Evolutionary conservation across 2,329 filamentous ascomycete genomes (phyloP), one percentile per base, ranked within the genome.

Genomic region (Penicillium concentricum): DNA sequence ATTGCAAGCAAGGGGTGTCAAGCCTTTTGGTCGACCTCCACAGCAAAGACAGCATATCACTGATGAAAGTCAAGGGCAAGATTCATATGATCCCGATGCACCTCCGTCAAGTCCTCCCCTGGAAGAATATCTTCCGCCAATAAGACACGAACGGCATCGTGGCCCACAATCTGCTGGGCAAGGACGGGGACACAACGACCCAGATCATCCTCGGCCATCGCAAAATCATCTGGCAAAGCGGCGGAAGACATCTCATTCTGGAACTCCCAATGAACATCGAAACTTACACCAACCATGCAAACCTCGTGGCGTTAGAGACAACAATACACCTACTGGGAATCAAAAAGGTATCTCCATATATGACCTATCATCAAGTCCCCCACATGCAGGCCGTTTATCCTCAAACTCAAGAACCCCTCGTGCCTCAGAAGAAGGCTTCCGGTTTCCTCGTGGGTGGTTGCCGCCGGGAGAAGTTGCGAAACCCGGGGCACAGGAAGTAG

Each of bases 1-100:
- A 41, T 69, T 79, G 64, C 75, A 70, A 51, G 71, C 69, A 37
- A 63, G 77, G 48, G 79, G 79, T 2, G 44, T 80, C 9, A 74
- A 72, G 50, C 78, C 79, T 13, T 65, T 81, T 15, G 74, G 72
- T 18, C 66, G 74, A 34, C 50, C 64, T 48, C 48, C 66, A 35
- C 56, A 58, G 18, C 52, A 66, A 32, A 52, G 51, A 30, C 54
- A 50, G 37, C 51, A 57, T 47, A 44, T 61, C 16, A 66, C 67
- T 3, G 61, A 69, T 47, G 68, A 72, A 34, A 71, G 67, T 43
- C 71, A 74, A 53, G 66, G 62, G 16, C 65, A 73, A 35, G 67
- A 73, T 20, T 69, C 69, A 48, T 67, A 72, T 41, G 69, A 74
- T 47, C 67, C 67, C 20, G 64, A 67, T 50, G 67, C 60, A 32